These are phyloP conservation scores for Cystobasidium pallidum DNA, from an alignment of 1,284 basidiomycete species.

Conservation along the genomic window DNA sequence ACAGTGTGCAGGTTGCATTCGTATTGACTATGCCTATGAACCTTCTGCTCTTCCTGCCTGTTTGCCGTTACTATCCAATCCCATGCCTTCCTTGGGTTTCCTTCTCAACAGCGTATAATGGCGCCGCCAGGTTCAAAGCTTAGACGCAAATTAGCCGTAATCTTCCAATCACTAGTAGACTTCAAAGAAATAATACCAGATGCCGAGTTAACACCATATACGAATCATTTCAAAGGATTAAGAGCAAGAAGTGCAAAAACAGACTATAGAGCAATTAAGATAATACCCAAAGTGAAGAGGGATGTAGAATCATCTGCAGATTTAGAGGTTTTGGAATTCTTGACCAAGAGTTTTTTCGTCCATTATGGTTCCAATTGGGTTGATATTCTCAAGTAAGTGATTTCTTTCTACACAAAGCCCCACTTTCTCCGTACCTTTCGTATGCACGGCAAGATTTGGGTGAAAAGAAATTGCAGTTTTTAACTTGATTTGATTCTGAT, in stretches of 20 bases:
- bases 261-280: constrained; percentile 7
- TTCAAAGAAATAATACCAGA: constrained; percentile 8
- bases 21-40: too few relatives aligned
- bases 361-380: constrained; percentile 16
- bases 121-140: constrained; percentile 12
- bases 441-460: too few relatives aligned
- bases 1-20: too few relatives aligned
- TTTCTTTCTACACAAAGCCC: neutral
- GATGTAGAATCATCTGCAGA: constrained; percentile 13
- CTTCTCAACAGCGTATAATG: constrained; percentile 27
- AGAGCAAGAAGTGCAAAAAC: neutral
- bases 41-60: too few relatives aligned
- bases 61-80: too few relatives aligned
- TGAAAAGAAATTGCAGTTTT: too few relatives aligned
- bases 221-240: neutral
- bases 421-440: too few relatives aligned
- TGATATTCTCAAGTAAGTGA: constrained; percentile 35
- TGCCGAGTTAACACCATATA: neutral
- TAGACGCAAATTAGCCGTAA: constrained; percentile 38
- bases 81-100: too few relatives aligned
- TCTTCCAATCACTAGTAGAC: constrained; percentile 19
- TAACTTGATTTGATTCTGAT: too few relatives aligned
- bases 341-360: constrained; percentile 41
- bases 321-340: constrained; percentile 35
- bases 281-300: constrained; percentile 26